Evolutionary conservation across 2,329 filamentous ascomycete genomes (phyloP).

Genomic region (Aspergillus thermomutatus): DNA sequence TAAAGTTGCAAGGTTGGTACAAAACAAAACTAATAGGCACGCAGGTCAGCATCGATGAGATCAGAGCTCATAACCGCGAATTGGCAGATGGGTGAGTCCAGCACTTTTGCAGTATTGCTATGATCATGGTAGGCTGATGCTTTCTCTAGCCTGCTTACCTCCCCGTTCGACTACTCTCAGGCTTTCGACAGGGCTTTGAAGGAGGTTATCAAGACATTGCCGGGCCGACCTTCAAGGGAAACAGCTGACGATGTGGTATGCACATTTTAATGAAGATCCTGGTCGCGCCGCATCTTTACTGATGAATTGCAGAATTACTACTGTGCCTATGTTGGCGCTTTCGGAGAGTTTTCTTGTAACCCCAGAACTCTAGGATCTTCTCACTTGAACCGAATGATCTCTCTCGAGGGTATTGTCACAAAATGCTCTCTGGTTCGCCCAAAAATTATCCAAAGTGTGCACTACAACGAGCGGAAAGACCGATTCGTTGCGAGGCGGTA

Average conservation of each 20-base stretch:
- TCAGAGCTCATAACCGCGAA: constrained; percentile 80
- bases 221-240: constrained; percentile 71
- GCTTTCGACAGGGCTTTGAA: constrained; percentile 91
- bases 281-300: background rate
- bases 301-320: constrained; percentile 62
- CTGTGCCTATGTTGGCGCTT: constrained; percentile 94
- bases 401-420: constrained; percentile 94
- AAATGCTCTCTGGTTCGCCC: constrained; percentile 92
- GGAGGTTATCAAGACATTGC: constrained; percentile 77
- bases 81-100: constrained; percentile 63
- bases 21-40: constrained; percentile 12
- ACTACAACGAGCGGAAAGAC: constrained; percentile 84
- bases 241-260: constrained; percentile 68
- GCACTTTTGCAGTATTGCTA: background rate
- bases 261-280: background rate
- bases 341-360: constrained; percentile 92
- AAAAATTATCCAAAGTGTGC: constrained; percentile 97
- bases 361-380: constrained; percentile 85
- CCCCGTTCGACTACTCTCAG: constrained; percentile 82
- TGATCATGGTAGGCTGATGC: constrained; percentile 12
- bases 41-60: constrained; percentile 79
- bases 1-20: background rate
- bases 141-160: constrained; percentile 61
- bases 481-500: constrained; percentile 90
- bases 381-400: constrained; percentile 95